Evolutionary conservation across 2,329 filamentous ascomycete species (phyloP), one percentile per base, ranked within the genome.

Genomic region (Penicillium sp.): DNA sequence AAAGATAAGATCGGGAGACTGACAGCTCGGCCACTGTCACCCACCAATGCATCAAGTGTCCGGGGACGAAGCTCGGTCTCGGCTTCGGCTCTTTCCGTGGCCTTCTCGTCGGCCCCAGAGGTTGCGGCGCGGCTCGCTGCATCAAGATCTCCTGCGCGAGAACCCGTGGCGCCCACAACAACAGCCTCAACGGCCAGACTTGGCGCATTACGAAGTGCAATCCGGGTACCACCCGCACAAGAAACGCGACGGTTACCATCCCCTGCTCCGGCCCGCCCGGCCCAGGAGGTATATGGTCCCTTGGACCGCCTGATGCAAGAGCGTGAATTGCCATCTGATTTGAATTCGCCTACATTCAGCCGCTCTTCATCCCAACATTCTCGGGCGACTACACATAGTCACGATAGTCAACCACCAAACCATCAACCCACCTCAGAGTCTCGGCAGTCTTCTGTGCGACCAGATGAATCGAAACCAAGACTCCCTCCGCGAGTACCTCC

Each of bases 1-100:
- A 71, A 55, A 54, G 67, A 70, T 50, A 72, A 66, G 50, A 69
- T 72, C 41, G 65, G 65, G 40, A 60, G 50, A 42, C 70, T 70
- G 49, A 61, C 62, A 18, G 54, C 57, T 19, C 58, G 55, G 42
- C 56, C 59, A 19, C 55, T 57, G 11, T 39, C 58, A 2, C 35
- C 53, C 47, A 14, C 41, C 45, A 49, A 48, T 19, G 44, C 51
- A n/a, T 16, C 10, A 30, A 27, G 16, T 36, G 27, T 27, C n/a
- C 56, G 49, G 43, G 56, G 46, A 36, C 54, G 50, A 22, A 38
- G 41, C 37, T 48, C 42, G 28, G n/a, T 47, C 13, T 44, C 56
- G 19, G 19, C 19, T 6, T 25, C 22, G 22, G 22, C 22, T 25
- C 22, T 25, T 2, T 25, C 22, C 22, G 22, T 8, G 8, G 47